Evolutionary conservation across 495 filamentous ascomycete genomes (phyloP).

Genomic region (Aspergillus haitiensis): DNA sequence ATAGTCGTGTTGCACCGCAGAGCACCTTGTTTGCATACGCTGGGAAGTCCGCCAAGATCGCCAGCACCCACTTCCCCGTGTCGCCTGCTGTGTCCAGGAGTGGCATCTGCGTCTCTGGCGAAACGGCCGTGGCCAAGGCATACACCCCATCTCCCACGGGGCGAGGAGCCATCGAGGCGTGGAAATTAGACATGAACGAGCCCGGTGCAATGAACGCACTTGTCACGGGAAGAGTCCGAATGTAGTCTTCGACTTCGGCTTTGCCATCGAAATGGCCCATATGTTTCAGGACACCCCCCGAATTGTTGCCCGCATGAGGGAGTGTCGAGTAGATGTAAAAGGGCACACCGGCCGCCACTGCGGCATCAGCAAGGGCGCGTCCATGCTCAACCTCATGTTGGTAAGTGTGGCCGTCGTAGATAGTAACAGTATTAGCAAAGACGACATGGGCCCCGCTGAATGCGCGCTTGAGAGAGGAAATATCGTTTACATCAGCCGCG

Average conservation of each 20-base stretch:
- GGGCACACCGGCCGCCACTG: conserved; percentile 39
- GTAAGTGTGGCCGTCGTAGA: conserved; percentile 29
- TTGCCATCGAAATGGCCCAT: conserved; percentile 41
- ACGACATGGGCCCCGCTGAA: conserved; percentile 45
- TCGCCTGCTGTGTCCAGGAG: conserved; percentile 48
- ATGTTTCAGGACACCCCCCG: neutral
- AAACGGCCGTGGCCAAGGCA: conserved; percentile 25
- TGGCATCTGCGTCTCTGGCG: conserved; percentile 38
- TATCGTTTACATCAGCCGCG: conserved; percentile 37
- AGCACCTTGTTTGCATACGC: conserved; percentile 51
- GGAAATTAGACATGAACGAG: conserved; percentile 54
- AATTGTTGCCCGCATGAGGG: conserved; percentile 27
- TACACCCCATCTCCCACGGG: conserved; percentile 26
- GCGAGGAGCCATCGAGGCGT: conserved; percentile 16
- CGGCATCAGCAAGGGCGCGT: conserved; percentile 46
- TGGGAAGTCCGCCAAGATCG: conserved; percentile 52
- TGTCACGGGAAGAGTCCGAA: conserved; percentile 39
- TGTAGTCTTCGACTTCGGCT: conserved; percentile 38
- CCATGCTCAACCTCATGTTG: conserved; percentile 39
- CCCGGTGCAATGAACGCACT: conserved; percentile 47
- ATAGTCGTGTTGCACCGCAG: conserved; percentile 38
- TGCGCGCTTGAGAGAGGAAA: conserved; percentile 38
- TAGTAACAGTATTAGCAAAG: conserved; percentile 46
- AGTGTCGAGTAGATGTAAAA: conserved; percentile 52
- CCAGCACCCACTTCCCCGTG: conserved; percentile 53